A percentile compares a stretch with the other conserved stretches of the same genome.
phyloP scores from a whole-genome alignment of 495 filamentous ascomycete species.

The Haplographium delicatum region DNA sequence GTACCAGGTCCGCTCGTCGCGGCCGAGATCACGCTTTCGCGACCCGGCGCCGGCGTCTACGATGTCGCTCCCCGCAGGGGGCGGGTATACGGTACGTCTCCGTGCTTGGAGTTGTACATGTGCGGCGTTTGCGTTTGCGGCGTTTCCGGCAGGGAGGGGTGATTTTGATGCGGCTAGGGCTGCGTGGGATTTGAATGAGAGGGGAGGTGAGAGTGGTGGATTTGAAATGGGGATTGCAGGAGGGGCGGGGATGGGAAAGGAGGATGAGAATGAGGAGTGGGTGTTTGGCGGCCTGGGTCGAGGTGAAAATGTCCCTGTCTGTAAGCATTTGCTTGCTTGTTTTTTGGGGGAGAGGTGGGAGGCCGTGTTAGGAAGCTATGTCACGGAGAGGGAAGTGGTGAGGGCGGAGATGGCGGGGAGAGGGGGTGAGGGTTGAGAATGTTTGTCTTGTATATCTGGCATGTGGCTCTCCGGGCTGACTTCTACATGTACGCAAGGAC shows the following conservation, averaged over 20 bases:
- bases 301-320: constrained; percentile 52
- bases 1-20: constrained; percentile 40
- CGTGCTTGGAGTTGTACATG: constrained; percentile 87
- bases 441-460: no score
- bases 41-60: background rate
- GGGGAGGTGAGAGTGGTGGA: background rate
- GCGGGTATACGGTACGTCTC: constrained; percentile 66
- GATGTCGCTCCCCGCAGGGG: no score
- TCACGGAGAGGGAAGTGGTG: constrained; percentile 47
- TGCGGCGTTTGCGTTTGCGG: constrained; percentile 69
- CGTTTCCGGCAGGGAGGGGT: constrained; percentile 50
- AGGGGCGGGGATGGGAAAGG: constrained; percentile 25
- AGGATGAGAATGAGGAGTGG: constrained; percentile 11
- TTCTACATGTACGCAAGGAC: no score
- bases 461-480: no score
- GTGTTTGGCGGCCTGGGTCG: constrained; percentile 20
- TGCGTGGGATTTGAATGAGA: background rate
- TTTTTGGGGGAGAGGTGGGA: constrained; percentile 65
- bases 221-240: background rate
- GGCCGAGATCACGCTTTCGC: constrained; percentile 14
- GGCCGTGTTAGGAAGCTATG: constrained; percentile 47
- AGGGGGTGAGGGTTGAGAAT: constrained; percentile 44
- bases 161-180: background rate
- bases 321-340: constrained; percentile 88
- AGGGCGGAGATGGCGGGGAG: constrained; percentile 71